These are phyloP conservation scores for Chloris gayana DNA, from an alignment of 176 grass and related monocot genomes.

Conservation along the genomic window DNA sequence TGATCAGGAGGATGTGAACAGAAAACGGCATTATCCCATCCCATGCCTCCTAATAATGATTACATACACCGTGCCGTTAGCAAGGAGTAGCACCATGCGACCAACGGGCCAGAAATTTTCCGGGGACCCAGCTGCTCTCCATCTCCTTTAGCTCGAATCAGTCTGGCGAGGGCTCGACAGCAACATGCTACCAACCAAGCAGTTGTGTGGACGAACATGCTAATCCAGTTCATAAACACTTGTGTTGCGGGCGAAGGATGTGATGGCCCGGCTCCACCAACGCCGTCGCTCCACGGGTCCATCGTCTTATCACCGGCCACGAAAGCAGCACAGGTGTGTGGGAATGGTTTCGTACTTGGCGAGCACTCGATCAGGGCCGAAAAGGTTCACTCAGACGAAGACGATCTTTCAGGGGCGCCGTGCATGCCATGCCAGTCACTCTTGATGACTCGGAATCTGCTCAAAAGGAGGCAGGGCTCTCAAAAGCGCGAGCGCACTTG, in stretches of 20 bases:
- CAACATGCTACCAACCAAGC: constrained; percentile 20
- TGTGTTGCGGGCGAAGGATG: neutral
- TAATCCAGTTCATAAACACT: neutral
- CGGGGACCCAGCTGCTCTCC: neutral
- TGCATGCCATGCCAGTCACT: neutral
- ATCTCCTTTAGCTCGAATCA: neutral
- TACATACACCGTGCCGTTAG: neutral
- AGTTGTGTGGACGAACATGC: neutral
- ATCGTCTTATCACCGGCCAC: neutral
- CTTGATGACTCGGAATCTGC: neutral
- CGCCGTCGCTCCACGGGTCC: neutral
- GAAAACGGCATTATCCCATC: neutral
- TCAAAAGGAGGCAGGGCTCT: too few species aligned
- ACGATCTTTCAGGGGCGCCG: neutral
- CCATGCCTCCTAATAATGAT: neutral
- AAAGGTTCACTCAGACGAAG: neutral
- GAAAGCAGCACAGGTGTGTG: neutral
- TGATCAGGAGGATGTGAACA: too few species aligned
- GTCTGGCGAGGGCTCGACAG: neutral
- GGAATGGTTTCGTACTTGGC: neutral
- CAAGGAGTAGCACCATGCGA: neutral
- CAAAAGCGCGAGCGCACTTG: neutral
- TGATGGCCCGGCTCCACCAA: neutral
- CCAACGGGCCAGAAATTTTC: neutral
- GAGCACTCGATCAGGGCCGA: neutral